These are phyloP conservation scores for Diaporthe velutina DNA, from an alignment of 2,329 filamentous ascomycete genomes.

Conservation along the genomic window DNA sequence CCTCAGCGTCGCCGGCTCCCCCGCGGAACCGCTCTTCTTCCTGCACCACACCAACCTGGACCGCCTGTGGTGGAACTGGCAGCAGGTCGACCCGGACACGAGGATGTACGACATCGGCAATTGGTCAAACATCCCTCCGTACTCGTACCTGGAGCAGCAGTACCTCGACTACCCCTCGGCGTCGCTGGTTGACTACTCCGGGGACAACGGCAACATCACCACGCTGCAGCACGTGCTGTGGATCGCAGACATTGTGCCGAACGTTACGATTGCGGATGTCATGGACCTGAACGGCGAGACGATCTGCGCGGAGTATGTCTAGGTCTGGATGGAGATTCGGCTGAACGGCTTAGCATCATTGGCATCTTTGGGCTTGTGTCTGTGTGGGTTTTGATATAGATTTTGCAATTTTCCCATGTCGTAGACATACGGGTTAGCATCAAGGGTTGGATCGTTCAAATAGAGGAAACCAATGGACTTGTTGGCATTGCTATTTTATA, in stretches of 20 bases:
- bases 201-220: constrained; percentile 22
- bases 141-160: constrained; percentile 5
- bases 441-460: not conserved
- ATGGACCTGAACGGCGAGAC: constrained; percentile 31
- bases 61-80: constrained; percentile 48
- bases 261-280: constrained; percentile 27
- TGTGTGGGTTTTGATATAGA: not conserved
- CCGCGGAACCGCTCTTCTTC: constrained; percentile 52
- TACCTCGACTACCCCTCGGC: not conserved
- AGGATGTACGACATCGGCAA: constrained; percentile 8
- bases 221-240: constrained; percentile 32
- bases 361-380: not conserved
- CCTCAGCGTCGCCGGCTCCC: constrained; percentile 37
- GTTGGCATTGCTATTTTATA: not conserved
- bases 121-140: constrained; percentile 32
- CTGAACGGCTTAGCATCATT: not conserved
- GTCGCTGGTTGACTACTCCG: constrained; percentile 16
- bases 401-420: not conserved
- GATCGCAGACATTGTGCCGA: constrained; percentile 29
- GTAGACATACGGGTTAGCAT: too few species aligned
- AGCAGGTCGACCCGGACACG: constrained; percentile 40
- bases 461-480: not conserved
- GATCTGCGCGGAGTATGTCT: constrained; percentile 31
- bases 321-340: not conserved
- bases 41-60: constrained; percentile 49